Conservation (phyloP, 352 stramenopile species). For the Globisporangium abappressorium region DNA sequence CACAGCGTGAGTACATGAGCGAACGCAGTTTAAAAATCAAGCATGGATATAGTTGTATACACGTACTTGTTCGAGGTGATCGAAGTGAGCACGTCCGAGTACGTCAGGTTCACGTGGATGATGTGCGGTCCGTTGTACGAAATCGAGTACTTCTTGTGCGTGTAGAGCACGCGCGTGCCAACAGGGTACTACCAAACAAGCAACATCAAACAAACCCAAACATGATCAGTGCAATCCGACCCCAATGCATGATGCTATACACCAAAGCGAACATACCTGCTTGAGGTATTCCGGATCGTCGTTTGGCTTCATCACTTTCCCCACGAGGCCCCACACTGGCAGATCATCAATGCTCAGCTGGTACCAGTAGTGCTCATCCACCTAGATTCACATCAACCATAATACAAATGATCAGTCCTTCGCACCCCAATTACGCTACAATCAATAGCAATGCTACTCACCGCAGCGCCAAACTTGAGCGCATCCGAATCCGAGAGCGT, state of each 20-base stretch:
- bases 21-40: neutral
- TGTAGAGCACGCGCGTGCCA: slow-evolving; percentile 92
- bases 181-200: slow-evolving; percentile 50
- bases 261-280: slow-evolving; percentile 27
- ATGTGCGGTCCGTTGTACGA: slow-evolving; percentile 96
- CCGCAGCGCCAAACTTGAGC: slow-evolving; percentile 74
- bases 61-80: slow-evolving; percentile 82
- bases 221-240: neutral
- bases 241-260: neutral
- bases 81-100: slow-evolving; percentile 84
- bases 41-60: neutral
- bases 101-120: slow-evolving; percentile 98
- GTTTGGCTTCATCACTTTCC: slow-evolving; percentile 92
- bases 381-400: slow-evolving; percentile 16
- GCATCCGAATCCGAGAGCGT: slow-evolving; percentile 69
- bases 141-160: slow-evolving; percentile 95
- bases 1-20: neutral
- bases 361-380: slow-evolving; percentile 98
- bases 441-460: slow-evolving; percentile 18
- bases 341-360: slow-evolving; percentile 99
- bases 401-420: neutral
- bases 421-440: neutral
- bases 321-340: slow-evolving; percentile 98
- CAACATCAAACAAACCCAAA: neutral
- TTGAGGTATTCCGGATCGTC: slow-evolving; percentile 84